Evolutionary conservation across 2,329 filamentous ascomycete species (phyloP), one percentile per base, ranked within the genome.

Genomic region (Colletotrichum graminicola): DNA sequence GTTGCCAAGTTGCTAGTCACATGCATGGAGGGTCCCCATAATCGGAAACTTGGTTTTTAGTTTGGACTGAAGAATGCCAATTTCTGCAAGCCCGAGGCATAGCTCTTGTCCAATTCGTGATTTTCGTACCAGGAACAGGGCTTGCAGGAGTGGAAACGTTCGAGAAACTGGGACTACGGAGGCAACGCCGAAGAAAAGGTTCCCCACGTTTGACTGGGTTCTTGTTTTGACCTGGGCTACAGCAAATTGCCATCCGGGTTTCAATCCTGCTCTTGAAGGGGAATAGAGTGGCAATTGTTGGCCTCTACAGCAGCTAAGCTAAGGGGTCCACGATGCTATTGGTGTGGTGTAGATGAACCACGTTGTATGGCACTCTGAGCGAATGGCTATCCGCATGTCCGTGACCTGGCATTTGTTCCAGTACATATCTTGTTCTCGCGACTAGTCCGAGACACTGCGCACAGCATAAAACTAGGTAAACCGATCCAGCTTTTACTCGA

Each of bases 401-500:
- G 26, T 49, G 34, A 29, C 45, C 16, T 34, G 52, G 16, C 52
- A 47, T 70, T 52, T 26, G 16, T 59, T 62, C 39, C 57, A 34
- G 10, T 36, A 32, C 26, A 45, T 32, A 45, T 32, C 26, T 41
- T 61, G 49, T 47, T 45, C 51, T 51, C 57, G 29, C 52, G 52
- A 51, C 51, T 45, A 29, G 8, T 32, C 52, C 57, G 54, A 47
- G 34, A 63, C 43, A 39, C 61, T 36, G 52, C 47, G 41, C 47
- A 49, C 29, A 51, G 34, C 61, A 51, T 41, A 62, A 54, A 66
- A 41, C 41, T 47, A 51, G 23, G 34, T 47, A 70, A 11, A 23
- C 16, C 18, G n/a, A 56, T 32, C 32, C 34, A 32, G 23, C 26
- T 26, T 62, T 77, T 81, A 91, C 82, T 91, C 89, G 77, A 93